Evolutionary conservation across 2,329 filamentous ascomycete species (phyloP).

Genomic region (Fusarium sublunatum): DNA sequence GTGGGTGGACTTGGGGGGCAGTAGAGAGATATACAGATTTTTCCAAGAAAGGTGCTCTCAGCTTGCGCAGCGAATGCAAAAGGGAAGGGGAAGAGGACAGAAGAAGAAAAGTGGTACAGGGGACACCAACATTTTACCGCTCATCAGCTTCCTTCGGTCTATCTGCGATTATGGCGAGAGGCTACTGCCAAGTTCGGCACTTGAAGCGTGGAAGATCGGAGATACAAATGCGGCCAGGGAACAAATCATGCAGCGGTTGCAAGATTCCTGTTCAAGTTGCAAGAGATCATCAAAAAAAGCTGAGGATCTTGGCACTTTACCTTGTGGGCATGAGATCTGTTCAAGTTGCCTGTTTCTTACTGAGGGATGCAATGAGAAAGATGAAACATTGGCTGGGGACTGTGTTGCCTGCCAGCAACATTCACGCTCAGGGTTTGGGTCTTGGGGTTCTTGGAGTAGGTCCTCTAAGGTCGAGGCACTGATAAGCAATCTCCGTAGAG

Average conservation of each 20-base stretch:
- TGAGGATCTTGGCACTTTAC: not conserved
- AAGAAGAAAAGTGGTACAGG: not conserved
- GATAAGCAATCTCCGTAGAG: not conserved
- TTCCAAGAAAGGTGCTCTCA: constrained; percentile 1
- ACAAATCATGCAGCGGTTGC: not conserved
- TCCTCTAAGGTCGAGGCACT: not conserved
- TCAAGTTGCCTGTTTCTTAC: too few relatives aligned
- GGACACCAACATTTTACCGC: constrained; percentile 2
- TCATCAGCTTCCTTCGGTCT: constrained; percentile 1
- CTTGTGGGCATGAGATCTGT: not conserved
- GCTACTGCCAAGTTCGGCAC: not conserved
- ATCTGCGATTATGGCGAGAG: constrained; percentile 20
- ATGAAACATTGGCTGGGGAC: too few relatives aligned
- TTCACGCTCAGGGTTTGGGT: not conserved
- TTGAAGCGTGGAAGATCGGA: not conserved
- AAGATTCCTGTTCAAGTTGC: not conserved
- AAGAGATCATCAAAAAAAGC: not conserved
- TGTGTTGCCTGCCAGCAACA: not conserved
- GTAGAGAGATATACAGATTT: constrained; percentile 7
- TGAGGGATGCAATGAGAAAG: too few relatives aligned
- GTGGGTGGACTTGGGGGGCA: not conserved
- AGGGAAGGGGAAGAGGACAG: not conserved
- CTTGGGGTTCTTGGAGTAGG: not conserved
- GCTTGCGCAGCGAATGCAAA: not conserved
- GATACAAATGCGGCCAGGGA: not conserved